phyloP scores from a whole-genome alignment of 208 protist genomes.

The Trypanosoma mega region DNA sequence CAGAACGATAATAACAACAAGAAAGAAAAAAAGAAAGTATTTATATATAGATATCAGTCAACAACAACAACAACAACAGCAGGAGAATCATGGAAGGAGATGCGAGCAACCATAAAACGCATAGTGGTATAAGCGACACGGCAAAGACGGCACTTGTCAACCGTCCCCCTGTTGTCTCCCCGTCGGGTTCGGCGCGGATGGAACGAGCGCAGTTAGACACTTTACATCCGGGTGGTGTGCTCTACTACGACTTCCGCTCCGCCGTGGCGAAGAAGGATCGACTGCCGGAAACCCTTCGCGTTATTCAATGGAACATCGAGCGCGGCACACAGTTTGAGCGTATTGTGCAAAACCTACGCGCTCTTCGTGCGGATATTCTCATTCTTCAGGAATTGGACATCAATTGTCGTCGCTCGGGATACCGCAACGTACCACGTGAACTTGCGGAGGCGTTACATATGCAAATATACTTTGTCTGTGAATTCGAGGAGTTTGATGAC shows the following conservation, averaged over 20 bases:
- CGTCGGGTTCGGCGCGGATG: too few relatives aligned
- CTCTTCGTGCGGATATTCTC: conserved; percentile 63
- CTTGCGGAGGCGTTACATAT: conserved; percentile 56
- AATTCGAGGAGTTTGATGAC: conserved; percentile 75
- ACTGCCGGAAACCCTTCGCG: conserved; percentile 42
- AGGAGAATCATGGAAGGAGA: too few relatives aligned
- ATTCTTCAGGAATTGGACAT: conserved; percentile 84
- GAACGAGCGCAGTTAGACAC: too few relatives aligned
- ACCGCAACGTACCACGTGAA: conserved; percentile 59
- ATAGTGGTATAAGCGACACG: too few relatives aligned
- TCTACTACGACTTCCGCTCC: conserved; percentile 74
- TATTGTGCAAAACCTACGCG: conserved; percentile 50
- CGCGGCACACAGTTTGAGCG: conserved; percentile 52
- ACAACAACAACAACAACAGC: too few relatives aligned
- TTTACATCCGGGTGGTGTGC: too few relatives aligned
- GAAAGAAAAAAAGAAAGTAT: too few relatives aligned
- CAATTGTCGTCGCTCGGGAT: conserved; percentile 61
- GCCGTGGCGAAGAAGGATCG: conserved; percentile 16
- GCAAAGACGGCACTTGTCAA: too few relatives aligned
- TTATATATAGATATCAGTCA: too few relatives aligned
- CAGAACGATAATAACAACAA: too few relatives aligned
- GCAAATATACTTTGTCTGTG: conserved; percentile 71
- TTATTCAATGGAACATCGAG: conserved; percentile 89
- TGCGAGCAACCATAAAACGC: too few relatives aligned
- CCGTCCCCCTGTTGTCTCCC: too few relatives aligned